Evolutionary conservation across 106 monocot genomes (phyloP), one percentile per base, ranked within the genome.

Genomic region (Apostasia shenzhenica): DNA sequence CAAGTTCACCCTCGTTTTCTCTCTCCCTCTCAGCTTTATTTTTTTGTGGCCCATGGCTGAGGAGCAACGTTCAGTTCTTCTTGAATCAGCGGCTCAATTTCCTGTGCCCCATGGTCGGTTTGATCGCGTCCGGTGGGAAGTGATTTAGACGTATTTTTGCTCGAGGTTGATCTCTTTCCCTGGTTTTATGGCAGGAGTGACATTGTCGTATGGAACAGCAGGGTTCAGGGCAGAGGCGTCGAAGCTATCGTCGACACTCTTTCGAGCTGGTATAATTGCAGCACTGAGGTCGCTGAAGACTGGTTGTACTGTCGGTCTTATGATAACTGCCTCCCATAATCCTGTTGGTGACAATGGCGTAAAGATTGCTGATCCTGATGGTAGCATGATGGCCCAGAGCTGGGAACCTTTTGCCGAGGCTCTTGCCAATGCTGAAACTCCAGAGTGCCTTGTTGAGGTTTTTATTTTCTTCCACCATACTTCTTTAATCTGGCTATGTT

Each of bases 311-410:
- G 68, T 81, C 26, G 95, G 91, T 8, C 69, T 91, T 48, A 88
- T 91, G 81, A 91, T 95, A 75, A 95, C 95, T 8, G 95, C 91
- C 41, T 95, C 95, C 14, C 95, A 95, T 78, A 95, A 95, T 67
- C 78, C 79, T 8, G 76, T 95, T 14, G 39, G 52, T 44, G 95
- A 95, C 72, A 95, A 95, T 57, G 91, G 89, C 45, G 86, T 91
- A 43, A 95, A 95, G 88, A 84, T 91, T 60, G 86, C 88, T 2
- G 95, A 95, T 65, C 86, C 95, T 5, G 78, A 89, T 54, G 91
- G 95, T 9, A 81, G 91, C 12, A 95, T 95, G 91, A 76, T 95
- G 88, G 69, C 80, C 3, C 91, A 88, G 76, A 57, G 40, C 1
- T 95, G 95, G 95, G 95, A 95, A 76, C 91, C 95, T 9, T 92